Conservation (phyloP, 176 grass and related monocot species). For the Luzula sylvatica region DNA sequence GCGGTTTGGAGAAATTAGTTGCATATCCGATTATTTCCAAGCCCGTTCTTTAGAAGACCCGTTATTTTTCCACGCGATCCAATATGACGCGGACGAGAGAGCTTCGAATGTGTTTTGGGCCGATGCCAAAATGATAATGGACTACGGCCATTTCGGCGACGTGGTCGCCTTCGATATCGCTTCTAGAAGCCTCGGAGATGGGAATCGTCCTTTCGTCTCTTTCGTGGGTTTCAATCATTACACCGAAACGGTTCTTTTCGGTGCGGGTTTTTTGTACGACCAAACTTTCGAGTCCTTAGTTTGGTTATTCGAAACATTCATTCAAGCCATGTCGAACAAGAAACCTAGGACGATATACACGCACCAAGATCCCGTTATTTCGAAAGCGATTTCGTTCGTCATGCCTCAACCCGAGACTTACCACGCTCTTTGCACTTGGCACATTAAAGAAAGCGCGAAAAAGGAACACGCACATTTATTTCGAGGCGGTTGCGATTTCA, state of each 20-base stretch:
- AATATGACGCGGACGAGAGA: slow-evolving; percentile 44
- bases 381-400: slow-evolving; percentile 29
- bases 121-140: slow-evolving; percentile 39
- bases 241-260: slow-evolving; percentile 40
- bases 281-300: slow-evolving; percentile 37
- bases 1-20: slow-evolving; percentile 36
- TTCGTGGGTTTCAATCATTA: slow-evolving; percentile 54
- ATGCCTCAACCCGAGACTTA: slow-evolving; percentile 32
- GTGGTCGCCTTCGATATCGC: slow-evolving; percentile 21
- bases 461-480: slow-evolving; percentile 27
- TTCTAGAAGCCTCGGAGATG: slow-evolving; percentile 24
- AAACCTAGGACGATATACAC: slow-evolving; percentile 37
- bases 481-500: slow-evolving; percentile 36
- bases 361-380: slow-evolving; percentile 32
- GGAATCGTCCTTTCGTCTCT: slow-evolving; percentile 31
- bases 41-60: slow-evolving; percentile 26
- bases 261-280: slow-evolving; percentile 35
- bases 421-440: slow-evolving; percentile 37
- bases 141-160: slow-evolving; percentile 42
- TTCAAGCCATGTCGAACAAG: slow-evolving; percentile 40
- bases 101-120: slow-evolving; percentile 46
- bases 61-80: slow-evolving; percentile 43
- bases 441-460: slow-evolving; percentile 40
- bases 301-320: slow-evolving; percentile 57
- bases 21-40: slow-evolving; percentile 38